Conservation (phyloP, 2,329 filamentous ascomycete genomes). For the Orbilia javanica region DNA sequence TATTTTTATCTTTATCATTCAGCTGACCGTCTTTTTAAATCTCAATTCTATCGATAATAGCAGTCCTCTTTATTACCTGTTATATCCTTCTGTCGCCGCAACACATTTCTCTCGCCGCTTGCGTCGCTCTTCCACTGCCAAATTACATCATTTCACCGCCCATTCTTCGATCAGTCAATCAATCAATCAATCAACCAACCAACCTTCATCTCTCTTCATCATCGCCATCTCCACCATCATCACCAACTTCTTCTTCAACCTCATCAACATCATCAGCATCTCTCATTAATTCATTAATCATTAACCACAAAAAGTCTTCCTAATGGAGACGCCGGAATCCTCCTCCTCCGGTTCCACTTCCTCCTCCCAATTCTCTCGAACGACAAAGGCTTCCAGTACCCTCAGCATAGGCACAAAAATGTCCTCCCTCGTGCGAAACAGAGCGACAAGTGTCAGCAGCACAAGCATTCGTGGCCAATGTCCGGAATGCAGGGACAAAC, state of each 20-base stretch:
- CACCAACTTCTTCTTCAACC: not conserved
- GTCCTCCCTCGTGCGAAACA: slow-evolving; percentile 19
- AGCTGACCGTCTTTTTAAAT: not conserved
- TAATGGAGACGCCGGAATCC: slow-evolving; percentile 54
- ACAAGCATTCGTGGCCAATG: slow-evolving; percentile 53
- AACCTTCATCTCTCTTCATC: not conserved
- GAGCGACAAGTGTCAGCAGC: slow-evolving; percentile 49
- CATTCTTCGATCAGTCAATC: not conserved
- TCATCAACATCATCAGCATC: not conserved
- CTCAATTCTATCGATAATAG: not conserved
- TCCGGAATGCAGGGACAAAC: slow-evolving; percentile 53
- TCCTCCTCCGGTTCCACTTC: slow-evolving; percentile 48
- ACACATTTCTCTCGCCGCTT: slow-evolving; percentile 29
- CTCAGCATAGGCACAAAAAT: slow-evolving; percentile 42
- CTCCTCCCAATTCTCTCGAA: slow-evolving; percentile 49
- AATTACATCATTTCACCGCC: slow-evolving; percentile 34
- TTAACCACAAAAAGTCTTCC: not conserved
- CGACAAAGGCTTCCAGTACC: slow-evolving; percentile 50
- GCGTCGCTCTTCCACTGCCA: not conserved
- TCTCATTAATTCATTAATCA: not conserved
- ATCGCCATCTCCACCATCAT: not conserved
- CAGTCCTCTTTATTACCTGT: not conserved
- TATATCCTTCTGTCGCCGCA: not conserved
- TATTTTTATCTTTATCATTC: no score
- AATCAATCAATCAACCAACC: not conserved